phyloP scores from a whole-genome alignment of 176 grass and related monocot species.

The Bonia amplexicaulis region DNA sequence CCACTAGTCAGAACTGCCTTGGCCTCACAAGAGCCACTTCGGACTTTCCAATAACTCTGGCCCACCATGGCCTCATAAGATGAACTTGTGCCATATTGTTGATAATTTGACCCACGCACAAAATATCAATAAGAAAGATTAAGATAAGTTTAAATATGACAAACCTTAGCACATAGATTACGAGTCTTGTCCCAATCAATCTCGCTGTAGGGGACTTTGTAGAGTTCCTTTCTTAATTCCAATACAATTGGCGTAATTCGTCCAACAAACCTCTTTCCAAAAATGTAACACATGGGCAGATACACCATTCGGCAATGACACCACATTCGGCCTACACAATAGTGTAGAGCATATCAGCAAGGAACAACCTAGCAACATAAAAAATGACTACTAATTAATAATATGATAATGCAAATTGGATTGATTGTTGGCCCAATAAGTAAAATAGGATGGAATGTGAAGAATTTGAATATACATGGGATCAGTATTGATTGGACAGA shows the following conservation, averaged over 20 bases:
- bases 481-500: neutral
- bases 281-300: slow-evolving; percentile 95
- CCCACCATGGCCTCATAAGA: neutral
- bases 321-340: slow-evolving; percentile 79
- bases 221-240: slow-evolving; percentile 82
- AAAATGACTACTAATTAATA: neutral
- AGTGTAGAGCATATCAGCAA: slow-evolving; percentile 6
- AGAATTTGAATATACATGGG: neutral
- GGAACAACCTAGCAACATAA: neutral
- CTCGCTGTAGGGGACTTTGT: slow-evolving; percentile 42
- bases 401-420: neutral
- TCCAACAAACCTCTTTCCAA: slow-evolving; percentile 84
- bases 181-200: slow-evolving; percentile 93
- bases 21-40: neutral
- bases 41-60: neutral
- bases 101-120: neutral
- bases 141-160: slow-evolving; percentile 12
- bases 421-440: neutral
- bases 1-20: neutral
- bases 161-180: slow-evolving; percentile 95
- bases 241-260: slow-evolving; percentile 57
- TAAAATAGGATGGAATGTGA: neutral
- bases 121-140: slow-evolving; percentile 2
- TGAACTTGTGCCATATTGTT: neutral
- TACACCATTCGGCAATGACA: slow-evolving; percentile 97